A percentile compares a stretch with the other conserved stretches of the same genome.
These are phyloP conservation scores for Serendipita sp. DNA, from an alignment of 768 basidiomycete genomes.

Conservation along the genomic window DNA sequence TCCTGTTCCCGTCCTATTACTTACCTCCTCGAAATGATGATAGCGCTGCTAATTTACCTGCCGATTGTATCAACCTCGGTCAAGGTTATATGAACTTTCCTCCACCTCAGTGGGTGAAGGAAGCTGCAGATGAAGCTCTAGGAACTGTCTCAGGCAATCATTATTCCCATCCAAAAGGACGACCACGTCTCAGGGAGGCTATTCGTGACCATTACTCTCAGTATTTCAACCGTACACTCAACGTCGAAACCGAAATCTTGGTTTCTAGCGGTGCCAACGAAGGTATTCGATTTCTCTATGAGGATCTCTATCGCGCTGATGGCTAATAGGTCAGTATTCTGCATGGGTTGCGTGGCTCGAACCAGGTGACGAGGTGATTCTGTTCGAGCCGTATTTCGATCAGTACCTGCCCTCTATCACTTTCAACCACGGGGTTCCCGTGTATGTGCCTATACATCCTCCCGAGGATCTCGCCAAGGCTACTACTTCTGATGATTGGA, in stretches of 20 bases:
- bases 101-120: constrained; percentile 63
- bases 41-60: constrained; percentile 74
- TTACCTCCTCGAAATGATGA: not conserved
- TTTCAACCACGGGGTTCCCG: constrained; percentile 84
- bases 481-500: constrained; percentile 70
- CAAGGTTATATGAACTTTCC: constrained; percentile 89
- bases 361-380: constrained; percentile 88
- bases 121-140: constrained; percentile 57
- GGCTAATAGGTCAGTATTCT: constrained; percentile 64
- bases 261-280: constrained; percentile 96
- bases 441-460: constrained; percentile 91
- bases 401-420: constrained; percentile 86
- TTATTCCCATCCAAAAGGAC: constrained; percentile 82
- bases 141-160: constrained; percentile 50
- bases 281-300: constrained; percentile 29
- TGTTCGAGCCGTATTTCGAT: constrained; percentile 98
- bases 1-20: constrained; percentile 4
- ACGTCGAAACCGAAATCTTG: constrained; percentile 75
- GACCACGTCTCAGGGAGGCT: constrained; percentile 73
- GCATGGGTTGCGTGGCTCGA: constrained; percentile 86
- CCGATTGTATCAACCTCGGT: constrained; percentile 89
- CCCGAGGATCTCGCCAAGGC: constrained; percentile 33
- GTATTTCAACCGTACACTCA: constrained; percentile 49
- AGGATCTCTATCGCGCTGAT: constrained; percentile 7
- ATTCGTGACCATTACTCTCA: constrained; percentile 62